phyloP scores from a whole-genome alignment of 495 filamentous ascomycete genomes.

The Aspergillus diversus region DNA sequence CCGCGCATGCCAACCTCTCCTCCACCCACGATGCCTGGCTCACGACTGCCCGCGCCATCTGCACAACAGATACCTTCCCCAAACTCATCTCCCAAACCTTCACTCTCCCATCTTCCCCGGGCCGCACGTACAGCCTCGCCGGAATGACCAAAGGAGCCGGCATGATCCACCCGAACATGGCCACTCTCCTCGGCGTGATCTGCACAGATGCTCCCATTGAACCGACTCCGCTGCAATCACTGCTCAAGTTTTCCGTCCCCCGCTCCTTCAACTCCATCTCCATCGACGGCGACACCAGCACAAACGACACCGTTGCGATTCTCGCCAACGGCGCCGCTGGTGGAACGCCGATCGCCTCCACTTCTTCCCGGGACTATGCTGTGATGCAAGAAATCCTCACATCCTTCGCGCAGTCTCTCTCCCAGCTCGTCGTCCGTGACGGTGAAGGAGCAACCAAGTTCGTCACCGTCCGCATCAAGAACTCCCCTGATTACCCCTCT shows the following conservation, averaged over 20 bases:
- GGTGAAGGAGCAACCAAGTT: constrained; percentile 99
- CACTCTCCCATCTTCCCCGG: constrained; percentile 78
- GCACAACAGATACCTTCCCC: constrained; percentile 98
- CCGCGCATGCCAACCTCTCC: constrained; percentile 68
- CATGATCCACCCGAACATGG: constrained; percentile 99
- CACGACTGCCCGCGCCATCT: constrained; percentile 85
- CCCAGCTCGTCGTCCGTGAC: constrained; percentile 91
- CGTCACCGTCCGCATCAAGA: constrained; percentile 84
- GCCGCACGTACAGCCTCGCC: constrained; percentile 74
- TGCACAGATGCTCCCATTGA: constrained; percentile 90
- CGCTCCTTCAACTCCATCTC: constrained; percentile 96
- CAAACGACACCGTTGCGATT: constrained; percentile 94
- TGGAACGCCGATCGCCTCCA: constrained; percentile 60
- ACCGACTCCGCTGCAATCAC: constrained; percentile 63
- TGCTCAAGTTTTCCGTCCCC: constrained; percentile 76
- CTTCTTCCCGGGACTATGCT: constrained; percentile 62
- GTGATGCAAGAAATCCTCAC: constrained; percentile 72
- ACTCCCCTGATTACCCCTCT: constrained; percentile 66
- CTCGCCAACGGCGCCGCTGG: constrained; percentile 94
- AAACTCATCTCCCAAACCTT: constrained; percentile 89
- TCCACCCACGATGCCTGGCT: constrained; percentile 85
- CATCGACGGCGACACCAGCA: constrained; percentile 94
- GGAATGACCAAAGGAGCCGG: constrained; percentile 98
- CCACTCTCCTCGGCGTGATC: constrained; percentile 89
- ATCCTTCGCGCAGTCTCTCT: constrained; percentile 77